Evolutionary conservation across 108 stramenopile species (phyloP), one percentile per base, ranked within the genome.

Genomic region (Fistulifera pelliculosa): DNA sequence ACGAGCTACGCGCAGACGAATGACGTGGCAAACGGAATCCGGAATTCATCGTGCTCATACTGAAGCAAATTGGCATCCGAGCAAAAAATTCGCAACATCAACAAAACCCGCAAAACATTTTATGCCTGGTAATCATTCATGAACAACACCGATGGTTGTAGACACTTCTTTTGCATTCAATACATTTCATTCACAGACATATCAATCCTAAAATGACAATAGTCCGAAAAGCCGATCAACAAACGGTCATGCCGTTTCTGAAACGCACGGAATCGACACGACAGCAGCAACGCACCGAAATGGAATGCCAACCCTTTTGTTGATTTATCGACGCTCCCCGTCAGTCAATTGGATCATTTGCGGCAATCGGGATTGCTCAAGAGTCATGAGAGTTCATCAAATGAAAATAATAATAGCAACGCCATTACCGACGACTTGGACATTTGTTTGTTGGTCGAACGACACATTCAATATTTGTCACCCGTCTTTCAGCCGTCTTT

Each of bases 291-390:
- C 72, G 66, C 15, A 85, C 88, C 0, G 93, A 94, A 64, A 12
- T 24, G 27, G 93, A 94, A 73, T 78, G 79, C 23, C 13, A 63
- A 42, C 84, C 86, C 2, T 93, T 77, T 85, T 64, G 74, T 82
- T 6, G 81, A 87, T 35, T 52, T 92, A 40, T 39, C 55, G 0
- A 44, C 52, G 1, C 45, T 90, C 56, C 54, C 71, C 2, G 43
- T 49, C 18, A 47, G 23, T 24, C 68, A 86, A 31, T 41, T 78
- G 51, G 61, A 69, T 47, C 78, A 85, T 60, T 68, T 90, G 49
- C 61, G 77, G 24, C 51, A 74, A 14, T 66, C 68, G 25, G 91
- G 87, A 0, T 48, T 93, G 41, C 54, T 89, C 52, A 62, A 64
- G 1, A 44, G 54, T 44, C 23, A 47, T 0, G 26, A 44, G 16